Conservation (phyloP, 345 rosid genomes). For the Gossypium herbaceum region DNA sequence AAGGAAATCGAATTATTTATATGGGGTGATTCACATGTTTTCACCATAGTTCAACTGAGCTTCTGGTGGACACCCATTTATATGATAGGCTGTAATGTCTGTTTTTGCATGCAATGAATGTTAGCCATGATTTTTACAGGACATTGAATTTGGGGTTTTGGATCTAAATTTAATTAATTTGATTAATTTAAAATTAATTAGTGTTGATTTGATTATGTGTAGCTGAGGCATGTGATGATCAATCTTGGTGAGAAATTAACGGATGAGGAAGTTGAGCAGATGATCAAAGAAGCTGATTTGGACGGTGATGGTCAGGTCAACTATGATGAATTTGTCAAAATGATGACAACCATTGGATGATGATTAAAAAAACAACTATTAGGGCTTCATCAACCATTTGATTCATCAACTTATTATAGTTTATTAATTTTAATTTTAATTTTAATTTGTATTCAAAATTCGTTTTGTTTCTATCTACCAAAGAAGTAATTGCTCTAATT, state of each 20-base stretch:
- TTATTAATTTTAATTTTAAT: background rate
- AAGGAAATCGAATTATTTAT: too few relatives aligned
- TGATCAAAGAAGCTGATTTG: slow-evolving; percentile 92
- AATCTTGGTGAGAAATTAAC: slow-evolving; percentile 87
- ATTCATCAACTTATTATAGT: background rate
- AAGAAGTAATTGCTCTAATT: slow-evolving; percentile 1
- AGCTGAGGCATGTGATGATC: slow-evolving; percentile 95
- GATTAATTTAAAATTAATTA: background rate
- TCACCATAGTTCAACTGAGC: background rate
- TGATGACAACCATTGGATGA: slow-evolving; percentile 52
- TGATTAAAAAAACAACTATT: background rate
- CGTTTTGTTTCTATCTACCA: background rate
- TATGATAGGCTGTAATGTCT: slow-evolving; percentile 9
- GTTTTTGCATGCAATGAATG: slow-evolving; percentile 22
- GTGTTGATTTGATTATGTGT: slow-evolving; percentile 8
- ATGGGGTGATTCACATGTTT: too few relatives aligned
- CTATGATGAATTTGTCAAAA: slow-evolving; percentile 80
- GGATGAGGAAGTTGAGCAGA: slow-evolving; percentile 81
- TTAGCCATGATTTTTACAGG: background rate
- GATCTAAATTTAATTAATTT: background rate
- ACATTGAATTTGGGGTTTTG: slow-evolving; percentile 12
- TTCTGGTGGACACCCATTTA: slow-evolving; percentile 12
- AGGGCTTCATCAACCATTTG: background rate
- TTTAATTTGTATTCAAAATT: background rate
- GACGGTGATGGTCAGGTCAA: slow-evolving; percentile 95